Evolutionary conservation across 73 alveolate genomes (phyloP).

Genomic region (Tetrahymena malaccensis): DNA sequence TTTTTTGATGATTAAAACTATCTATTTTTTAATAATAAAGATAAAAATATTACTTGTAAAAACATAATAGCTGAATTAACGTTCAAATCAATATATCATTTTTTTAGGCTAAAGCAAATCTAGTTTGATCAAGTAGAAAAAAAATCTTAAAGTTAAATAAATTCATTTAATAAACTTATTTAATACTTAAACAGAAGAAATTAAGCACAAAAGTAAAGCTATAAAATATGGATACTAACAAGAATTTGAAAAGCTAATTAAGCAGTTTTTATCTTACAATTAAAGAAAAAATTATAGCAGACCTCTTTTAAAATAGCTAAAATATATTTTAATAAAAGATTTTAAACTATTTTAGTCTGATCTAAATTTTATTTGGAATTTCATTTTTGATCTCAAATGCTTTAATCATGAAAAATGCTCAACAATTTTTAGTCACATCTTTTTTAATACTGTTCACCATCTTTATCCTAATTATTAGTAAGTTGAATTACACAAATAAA

Average conservation of each 20-base stretch:
- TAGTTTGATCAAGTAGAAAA: too few species aligned
- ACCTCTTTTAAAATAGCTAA: neutral
- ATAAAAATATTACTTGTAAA: too few species aligned
- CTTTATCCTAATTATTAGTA: neutral
- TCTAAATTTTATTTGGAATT: neutral
- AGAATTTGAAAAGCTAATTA: neutral
- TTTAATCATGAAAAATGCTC: neutral
- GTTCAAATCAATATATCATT: too few species aligned
- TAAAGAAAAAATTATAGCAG: neutral
- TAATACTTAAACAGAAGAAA: too few species aligned
- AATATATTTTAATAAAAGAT: neutral
- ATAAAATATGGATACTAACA: neutral
- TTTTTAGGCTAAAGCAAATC: too few species aligned
- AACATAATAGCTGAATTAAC: too few species aligned
- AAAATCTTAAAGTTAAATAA: too few species aligned
- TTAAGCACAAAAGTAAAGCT: too few species aligned
- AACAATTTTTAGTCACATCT: neutral
- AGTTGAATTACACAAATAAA: too few species aligned
- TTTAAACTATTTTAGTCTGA: neutral
- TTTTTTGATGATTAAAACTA: too few species aligned
- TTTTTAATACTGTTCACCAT: neutral
- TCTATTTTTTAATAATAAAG: too few species aligned
- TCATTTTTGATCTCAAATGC: neutral
- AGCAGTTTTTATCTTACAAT: neutral
- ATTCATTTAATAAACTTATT: too few species aligned